These are phyloP conservation scores for Quercus robur DNA, from an alignment of 306 rosid genomes.

Conservation along the genomic window DNA sequence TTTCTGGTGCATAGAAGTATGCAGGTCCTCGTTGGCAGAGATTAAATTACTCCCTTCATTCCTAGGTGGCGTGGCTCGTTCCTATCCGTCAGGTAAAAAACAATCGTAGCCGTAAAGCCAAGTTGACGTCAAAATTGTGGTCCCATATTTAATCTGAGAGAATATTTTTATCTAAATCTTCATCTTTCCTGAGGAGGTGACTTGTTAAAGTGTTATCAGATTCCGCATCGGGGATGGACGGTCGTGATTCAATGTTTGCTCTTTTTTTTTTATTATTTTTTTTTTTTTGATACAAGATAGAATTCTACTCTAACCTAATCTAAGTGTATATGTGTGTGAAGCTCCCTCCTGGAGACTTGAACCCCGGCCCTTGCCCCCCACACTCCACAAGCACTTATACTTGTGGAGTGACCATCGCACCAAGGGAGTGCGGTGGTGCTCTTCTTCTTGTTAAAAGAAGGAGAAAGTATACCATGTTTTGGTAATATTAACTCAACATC, in stretches of 20 bases:
- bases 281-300: too few relatives aligned
- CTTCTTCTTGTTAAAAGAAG: constrained; percentile 9
- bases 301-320: too few relatives aligned
- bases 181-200: neutral
- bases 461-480: neutral
- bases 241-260: constrained; percentile 7
- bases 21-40: constrained; percentile 16
- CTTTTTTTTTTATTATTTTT: too few relatives aligned
- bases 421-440: too few relatives aligned
- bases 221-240: constrained; percentile 9
- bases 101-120: neutral
- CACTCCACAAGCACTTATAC: too few relatives aligned
- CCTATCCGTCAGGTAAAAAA: neutral
- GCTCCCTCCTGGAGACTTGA: too few relatives aligned
- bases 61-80: constrained; percentile 1
- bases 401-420: too few relatives aligned
- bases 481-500: too few relatives aligned
- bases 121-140: neutral
- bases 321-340: too few relatives aligned
- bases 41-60: neutral
- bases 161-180: too few relatives aligned
- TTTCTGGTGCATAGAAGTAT: neutral
- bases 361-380: too few relatives aligned
- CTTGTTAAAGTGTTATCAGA: constrained; percentile 2
- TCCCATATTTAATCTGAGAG: too few relatives aligned